Conservation (phyloP, 345 rosid species). For the Lepidium sativum region DNA sequence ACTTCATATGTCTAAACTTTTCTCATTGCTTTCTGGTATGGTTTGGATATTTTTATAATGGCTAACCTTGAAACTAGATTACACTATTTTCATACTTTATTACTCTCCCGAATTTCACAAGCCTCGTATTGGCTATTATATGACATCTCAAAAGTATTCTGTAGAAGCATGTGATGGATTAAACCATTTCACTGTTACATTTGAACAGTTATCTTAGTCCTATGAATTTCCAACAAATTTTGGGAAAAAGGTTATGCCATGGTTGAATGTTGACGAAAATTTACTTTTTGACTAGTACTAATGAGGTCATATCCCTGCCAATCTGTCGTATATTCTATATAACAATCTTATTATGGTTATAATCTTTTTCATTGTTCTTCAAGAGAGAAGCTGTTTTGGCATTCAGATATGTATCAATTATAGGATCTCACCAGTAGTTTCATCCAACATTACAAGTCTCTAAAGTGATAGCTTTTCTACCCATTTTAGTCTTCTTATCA, state of each 20-base stretch:
- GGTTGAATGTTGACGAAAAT: background rate
- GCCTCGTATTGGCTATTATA: background rate
- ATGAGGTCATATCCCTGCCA: background rate
- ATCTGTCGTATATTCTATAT: background rate
- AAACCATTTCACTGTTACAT: constrained; percentile 5
- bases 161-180: background rate
- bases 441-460: background rate
- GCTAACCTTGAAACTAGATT: background rate
- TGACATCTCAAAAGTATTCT: background rate
- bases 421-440: background rate
- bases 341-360: background rate
- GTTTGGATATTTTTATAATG: background rate
- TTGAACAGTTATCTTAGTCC: background rate
- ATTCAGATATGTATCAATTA: background rate
- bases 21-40: background rate
- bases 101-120: background rate
- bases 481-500: background rate
- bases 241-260: background rate
- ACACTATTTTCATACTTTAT: background rate
- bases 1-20: background rate
- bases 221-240: background rate
- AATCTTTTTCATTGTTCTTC: background rate
- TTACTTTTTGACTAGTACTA: background rate
- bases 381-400: background rate
- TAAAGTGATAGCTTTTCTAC: background rate